These are phyloP conservation scores for Phascolomyces articulosus DNA, from an alignment of 371 early-diverging fungal species.

Conservation along the genomic window DNA sequence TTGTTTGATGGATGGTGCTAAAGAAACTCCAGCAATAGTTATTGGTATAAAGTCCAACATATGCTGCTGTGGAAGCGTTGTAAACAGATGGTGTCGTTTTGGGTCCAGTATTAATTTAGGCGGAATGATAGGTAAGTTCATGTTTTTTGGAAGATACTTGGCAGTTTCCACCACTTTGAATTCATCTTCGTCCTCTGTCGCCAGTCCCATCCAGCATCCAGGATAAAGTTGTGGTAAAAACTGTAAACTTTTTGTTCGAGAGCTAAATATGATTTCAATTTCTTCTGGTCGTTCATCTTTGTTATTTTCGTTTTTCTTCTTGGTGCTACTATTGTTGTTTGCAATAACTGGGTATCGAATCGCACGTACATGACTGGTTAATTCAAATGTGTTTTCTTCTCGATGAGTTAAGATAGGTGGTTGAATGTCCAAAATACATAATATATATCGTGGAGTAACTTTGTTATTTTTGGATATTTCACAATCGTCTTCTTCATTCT, in stretches of 20 bases:
- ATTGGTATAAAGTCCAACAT: not conserved
- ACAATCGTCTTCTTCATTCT: not conserved
- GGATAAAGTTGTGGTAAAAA: constrained; percentile 3
- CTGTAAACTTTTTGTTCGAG: constrained; percentile 1
- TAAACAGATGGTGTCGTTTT: not conserved
- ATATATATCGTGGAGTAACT: not conserved
- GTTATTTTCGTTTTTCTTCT: not conserved
- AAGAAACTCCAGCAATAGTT: not conserved
- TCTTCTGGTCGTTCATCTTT: not conserved
- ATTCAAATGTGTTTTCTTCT: not conserved
- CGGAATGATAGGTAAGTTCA: not conserved
- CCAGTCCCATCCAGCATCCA: constrained; percentile 6
- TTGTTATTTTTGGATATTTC: not conserved
- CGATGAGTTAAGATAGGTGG: not conserved
- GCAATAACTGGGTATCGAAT: constrained; percentile 10
- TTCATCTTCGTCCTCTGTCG: not conserved
- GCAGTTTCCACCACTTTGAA: not conserved
- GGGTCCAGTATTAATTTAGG: not conserved
- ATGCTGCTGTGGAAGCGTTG: not conserved
- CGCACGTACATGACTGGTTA: constrained; percentile 8
- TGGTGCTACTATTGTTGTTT: not conserved
- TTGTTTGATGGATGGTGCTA: not conserved
- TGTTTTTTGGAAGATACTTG: not conserved
- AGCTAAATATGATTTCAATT: constrained; percentile 1
- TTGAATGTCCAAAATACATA: not conserved